Evolutionary conservation across 2,329 filamentous ascomycete genomes (phyloP), one percentile per base, ranked within the genome.

Genomic region (Herpotrichia juniperi): DNA sequence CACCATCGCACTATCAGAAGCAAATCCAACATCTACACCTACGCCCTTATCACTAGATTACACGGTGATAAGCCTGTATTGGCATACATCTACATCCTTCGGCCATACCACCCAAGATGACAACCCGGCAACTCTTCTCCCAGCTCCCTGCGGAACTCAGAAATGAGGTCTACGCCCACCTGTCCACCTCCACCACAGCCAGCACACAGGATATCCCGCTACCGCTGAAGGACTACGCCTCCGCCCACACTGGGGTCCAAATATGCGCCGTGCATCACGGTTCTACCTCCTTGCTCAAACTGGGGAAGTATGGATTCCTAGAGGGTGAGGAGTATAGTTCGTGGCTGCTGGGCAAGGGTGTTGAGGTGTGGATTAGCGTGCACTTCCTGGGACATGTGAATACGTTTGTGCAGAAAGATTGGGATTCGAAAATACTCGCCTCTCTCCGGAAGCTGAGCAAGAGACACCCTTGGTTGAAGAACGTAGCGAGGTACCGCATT

Each of bases 131-230:
- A 7, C 59, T 72, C 14, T 52, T 71, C 25, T 60, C 63, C 1
- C 26, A 44, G 30, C 59, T 71, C 17, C 68, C 69, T 8, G 60
- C 68, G 1, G 69, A 72, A 25, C 58, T 71, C 4, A 64, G 69
- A 12, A 66, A 68, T 47, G 56, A 66, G 30, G 51, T 72, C 28
- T 72, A 69, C 56, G 57, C 67, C 32, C 59, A 64, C 22, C 32
- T 53, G 19, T 17, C 49, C 24, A 16, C 42, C 3, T 16, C 31
- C 17, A 39, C n/a, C 26, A 34, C 40, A 8, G 17, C 56, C 7
- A 54, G 48, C 12, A 64, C 50, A 42, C 21, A 24, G 4, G 47
- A 50, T 16, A 56, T 70, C 19, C 65, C 64, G 1, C 48, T 69
- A 14, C 44, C 51, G 9, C 48, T 57, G n/a, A 69, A 69, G 44